Conservation (phyloP, 306 rosid genomes). For the Quercus rubra region DNA sequence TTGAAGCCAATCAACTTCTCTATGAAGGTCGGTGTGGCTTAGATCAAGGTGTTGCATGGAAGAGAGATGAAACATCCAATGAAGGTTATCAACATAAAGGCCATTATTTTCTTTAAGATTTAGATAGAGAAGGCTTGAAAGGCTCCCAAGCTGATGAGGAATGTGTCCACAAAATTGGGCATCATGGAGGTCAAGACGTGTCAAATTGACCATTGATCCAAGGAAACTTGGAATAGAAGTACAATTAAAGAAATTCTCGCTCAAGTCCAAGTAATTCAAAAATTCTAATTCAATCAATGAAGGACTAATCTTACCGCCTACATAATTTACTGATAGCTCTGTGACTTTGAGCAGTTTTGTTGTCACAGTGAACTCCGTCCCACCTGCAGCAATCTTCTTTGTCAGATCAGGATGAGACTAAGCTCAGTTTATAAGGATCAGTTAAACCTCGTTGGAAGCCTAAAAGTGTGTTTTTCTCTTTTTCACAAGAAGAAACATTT, state of each 20-base stretch:
- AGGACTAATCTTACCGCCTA: too few relatives aligned
- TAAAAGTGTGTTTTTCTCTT: too few relatives aligned
- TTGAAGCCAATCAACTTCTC: constrained; percentile 15
- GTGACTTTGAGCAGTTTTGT: not conserved
- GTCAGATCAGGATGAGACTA: too few relatives aligned
- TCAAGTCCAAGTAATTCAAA: too few relatives aligned
- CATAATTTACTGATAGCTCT: too few relatives aligned
- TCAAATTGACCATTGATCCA: not conserved
- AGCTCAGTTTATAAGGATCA: too few relatives aligned
- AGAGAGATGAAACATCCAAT: not conserved
- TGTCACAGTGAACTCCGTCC: constrained; percentile 7
- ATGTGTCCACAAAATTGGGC: not conserved
- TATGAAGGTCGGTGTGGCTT: accelerated
- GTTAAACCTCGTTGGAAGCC: too few relatives aligned
- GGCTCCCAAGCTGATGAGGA: constrained; percentile 18
- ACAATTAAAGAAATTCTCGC: too few relatives aligned
- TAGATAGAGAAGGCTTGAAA: not conserved
- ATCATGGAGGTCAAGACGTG: not conserved
- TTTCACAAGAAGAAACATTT: too few relatives aligned
- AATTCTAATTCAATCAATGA: too few relatives aligned
- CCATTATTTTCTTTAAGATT: not conserved
- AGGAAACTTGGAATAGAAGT: not conserved
- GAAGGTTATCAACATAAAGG: not conserved
- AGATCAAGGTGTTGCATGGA: constrained; percentile 10
- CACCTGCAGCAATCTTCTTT: constrained; percentile 17